These are phyloP conservation scores for Acacia acuminata DNA, from an alignment of 306 rosid species.

Conservation along the genomic window DNA sequence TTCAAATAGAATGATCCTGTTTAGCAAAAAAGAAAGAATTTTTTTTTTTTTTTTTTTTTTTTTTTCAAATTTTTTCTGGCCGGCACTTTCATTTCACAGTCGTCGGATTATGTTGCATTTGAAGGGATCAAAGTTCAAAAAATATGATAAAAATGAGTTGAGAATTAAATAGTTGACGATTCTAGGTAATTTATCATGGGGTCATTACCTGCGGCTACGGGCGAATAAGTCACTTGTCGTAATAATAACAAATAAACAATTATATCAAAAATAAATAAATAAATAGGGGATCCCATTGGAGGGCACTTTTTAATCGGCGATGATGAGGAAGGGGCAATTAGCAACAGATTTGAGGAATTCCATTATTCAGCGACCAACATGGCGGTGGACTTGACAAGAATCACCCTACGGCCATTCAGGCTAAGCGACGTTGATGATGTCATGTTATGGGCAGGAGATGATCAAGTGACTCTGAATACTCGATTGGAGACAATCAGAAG, in stretches of 20 bases:
- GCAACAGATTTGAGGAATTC: background rate
- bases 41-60: too few species aligned
- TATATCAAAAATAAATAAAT: too few species aligned
- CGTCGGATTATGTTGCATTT: background rate
- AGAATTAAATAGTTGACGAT: too few species aligned
- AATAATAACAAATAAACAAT: background rate
- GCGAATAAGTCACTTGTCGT: background rate
- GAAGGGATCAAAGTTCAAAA: background rate
- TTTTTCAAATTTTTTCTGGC: background rate
- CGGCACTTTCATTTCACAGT: background rate
- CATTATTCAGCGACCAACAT: background rate
- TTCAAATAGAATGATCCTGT: too few species aligned
- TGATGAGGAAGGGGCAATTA: constrained; percentile 21
- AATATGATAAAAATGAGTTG: too few species aligned
- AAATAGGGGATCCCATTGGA: background rate
- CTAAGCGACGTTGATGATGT: constrained; percentile 57
- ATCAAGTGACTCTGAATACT: constrained; percentile 38
- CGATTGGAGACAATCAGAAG: constrained; percentile 42
- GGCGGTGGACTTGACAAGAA: constrained; percentile 17
- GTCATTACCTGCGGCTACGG: background rate
- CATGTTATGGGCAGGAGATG: constrained; percentile 62
- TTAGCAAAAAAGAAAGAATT: too few species aligned
- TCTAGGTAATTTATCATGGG: background rate
- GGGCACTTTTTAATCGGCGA: background rate
- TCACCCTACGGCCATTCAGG: constrained; percentile 54